Evolutionary conservation across 495 filamentous ascomycete genomes (phyloP), one percentile per base, ranked within the genome.

Genomic region (Penicillium nucicola): DNA sequence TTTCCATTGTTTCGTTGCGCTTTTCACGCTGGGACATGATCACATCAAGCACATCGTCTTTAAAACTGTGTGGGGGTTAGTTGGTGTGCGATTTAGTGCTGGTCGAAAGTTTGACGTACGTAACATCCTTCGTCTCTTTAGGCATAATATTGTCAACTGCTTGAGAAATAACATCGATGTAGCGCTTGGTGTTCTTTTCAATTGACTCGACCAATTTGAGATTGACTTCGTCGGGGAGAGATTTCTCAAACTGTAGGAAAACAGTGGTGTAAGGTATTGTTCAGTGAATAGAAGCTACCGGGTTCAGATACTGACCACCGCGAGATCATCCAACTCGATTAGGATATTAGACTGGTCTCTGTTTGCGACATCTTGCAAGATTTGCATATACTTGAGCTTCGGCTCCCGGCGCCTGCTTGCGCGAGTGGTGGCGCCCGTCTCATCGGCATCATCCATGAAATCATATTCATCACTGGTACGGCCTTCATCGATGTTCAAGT

Each of bases 41-140:
- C 22, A 97, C 87, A 70, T 98, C 93, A 19, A 98, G 78, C 13
- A 98, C 95, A 66, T 98, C 93, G 57, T 96, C 91, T 67, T 97
- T 97, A 76, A 95, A 97, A 33, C 87, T 90, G 55, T 4, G 19
- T 4, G 11, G n/a, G 10, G 38, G 14, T 65, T 50, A 59, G 48
- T 34, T 25, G 1, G 8, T 18, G 17, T 33, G 25, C 1, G 7
- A 28, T 5, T 2, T 28, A 0, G 35, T 30, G 18, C 10, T n/a
- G 23, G 9, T 25, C 12, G 2, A 13, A 19, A 8, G 2, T 28
- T 23, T n/a, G 40, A 55, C 85, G 43, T 84, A 91, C 83, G 84
- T 87, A 55, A 92, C 77, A 52, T 93, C 89, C 39, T 75, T 79
- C 4, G 83, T 86, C 39, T 90, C 88, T 45, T 80, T 76, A 1